These are phyloP conservation scores for Globisporangium parvum DNA, from an alignment of 352 stramenopile species.

Conservation along the genomic window DNA sequence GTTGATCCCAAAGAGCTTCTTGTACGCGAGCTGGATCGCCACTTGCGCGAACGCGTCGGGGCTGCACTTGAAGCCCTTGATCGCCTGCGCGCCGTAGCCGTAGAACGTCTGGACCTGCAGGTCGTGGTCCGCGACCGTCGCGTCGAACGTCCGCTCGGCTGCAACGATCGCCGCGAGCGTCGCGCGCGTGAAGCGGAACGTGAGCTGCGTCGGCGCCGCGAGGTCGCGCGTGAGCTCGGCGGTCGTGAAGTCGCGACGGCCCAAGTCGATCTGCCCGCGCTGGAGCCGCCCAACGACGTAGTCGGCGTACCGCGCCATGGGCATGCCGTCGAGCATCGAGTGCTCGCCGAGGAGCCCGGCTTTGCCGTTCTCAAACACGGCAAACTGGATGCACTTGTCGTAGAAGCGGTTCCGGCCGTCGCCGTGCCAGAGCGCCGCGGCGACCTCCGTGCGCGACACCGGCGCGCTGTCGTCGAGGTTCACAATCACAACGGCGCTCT, in stretches of 20 bases:
- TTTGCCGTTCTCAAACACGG: slow-evolving; percentile 95
- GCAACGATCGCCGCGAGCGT: slow-evolving; percentile 42
- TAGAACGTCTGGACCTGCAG: slow-evolving; percentile 85
- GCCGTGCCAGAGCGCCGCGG: slow-evolving; percentile 67
- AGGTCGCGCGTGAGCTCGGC: slow-evolving; percentile 22
- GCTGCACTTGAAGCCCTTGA: slow-evolving; percentile 88
- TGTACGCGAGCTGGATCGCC: slow-evolving; percentile 92
- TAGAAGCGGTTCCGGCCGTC: slow-evolving; percentile 94
- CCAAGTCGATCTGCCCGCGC: slow-evolving; percentile 42
- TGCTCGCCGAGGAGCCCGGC: slow-evolving; percentile 92
- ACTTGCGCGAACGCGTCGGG: slow-evolving; percentile 95
- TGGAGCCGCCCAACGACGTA: slow-evolving; percentile 53
- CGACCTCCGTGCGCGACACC: slow-evolving; percentile 57
- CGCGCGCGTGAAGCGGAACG: slow-evolving; percentile 44
- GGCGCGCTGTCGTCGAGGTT: slow-evolving; percentile 64
- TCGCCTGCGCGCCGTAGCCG: slow-evolving; percentile 82
- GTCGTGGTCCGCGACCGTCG: slow-evolving; percentile 82
- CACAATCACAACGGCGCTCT: slow-evolving; percentile 62
- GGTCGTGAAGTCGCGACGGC: slow-evolving; percentile 31
- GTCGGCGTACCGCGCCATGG: slow-evolving; percentile 67
- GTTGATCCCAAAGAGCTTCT: slow-evolving; percentile 60
- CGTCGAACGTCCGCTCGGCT: slow-evolving; percentile 56
- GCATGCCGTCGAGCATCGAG: slow-evolving; percentile 87
- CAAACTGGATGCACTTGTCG: slow-evolving; percentile 96
- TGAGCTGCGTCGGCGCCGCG: slow-evolving; percentile 30